Base-by-base conservation (phyloP, 495 filamentous ascomycete genomes). In the Parmelia sp. region DNA sequence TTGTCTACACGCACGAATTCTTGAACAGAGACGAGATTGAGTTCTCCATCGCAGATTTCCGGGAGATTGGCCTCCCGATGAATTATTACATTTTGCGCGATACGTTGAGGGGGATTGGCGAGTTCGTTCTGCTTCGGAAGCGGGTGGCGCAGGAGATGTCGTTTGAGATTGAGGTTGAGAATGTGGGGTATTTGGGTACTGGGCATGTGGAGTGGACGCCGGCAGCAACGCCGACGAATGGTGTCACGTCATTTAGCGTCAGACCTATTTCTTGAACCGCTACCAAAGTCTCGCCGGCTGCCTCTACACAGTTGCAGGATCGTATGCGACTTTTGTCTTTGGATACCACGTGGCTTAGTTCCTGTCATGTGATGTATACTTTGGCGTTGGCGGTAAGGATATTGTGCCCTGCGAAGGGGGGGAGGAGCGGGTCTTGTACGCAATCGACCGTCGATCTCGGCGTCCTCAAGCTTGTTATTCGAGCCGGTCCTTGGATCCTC, bases 41-140 rank as follows among this genome's bases (percentile, higher is more conserved):
- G 4, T 19, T 55, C 7, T 5, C 0, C 23, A 15, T 62, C 7
- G 60, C 2, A 33, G 60, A 62, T 15, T 62, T 62, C 19, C 60
- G 60, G 4, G 60, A 62, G 33, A 37, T n/a, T 21, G 60, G 45
- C n/a, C 33, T 33, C 10, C 19, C 60, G 3, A 62, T 62, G 45
- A 27, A 27, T 12, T 62, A 49, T 23, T 0, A 17, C 15, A 5
- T 12, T 33, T n/a, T 62, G 36, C 23, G 11, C 9, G 60, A 55
- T 27, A 19, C 21, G 44, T 7, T 62, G 9, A 53, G 49, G 17
- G 60, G 60, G 1, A n/a, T 62, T 2, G n/a, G 21, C 47, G 60
- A 53, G 42, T 62, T 49, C 33, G 37, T 40, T 44, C 39, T 37
- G 3, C 0, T 45, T 27, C 60, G 10, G 27, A 33, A 19, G 4